Base-by-base conservation (phyloP, 2,329 filamentous ascomycete genomes). In the Ceratocystis colombiana region DNA sequence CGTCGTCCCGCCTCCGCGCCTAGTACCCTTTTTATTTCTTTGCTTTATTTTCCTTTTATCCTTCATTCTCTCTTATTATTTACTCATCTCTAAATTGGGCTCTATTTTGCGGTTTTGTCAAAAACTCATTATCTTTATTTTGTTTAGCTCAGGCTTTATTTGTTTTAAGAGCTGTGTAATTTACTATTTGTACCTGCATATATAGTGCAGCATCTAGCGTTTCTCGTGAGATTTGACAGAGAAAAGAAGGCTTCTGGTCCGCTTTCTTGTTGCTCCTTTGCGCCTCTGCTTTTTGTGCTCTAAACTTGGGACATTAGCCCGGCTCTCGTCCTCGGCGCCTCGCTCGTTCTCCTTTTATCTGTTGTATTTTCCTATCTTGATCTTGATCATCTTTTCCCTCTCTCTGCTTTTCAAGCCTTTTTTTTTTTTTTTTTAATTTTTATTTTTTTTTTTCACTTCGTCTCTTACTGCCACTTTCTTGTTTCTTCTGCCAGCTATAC, bases 141-240 rank as follows among this genome's bases (percentile, higher is more conserved):
- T 53, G 4, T 17, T 48, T 5, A 48, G 45, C 45, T 20, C 45
- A 6, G 45, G 20, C 8, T 25, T 53, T 28, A 53, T 25, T 25
- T 53, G 48, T 37, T 3, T 33, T 37, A 37, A 37, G 33, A 37
- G 33, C 33, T 37, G 20, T 25, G 48, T 25, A 7, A 17, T 57
- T 33, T 7, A 3, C n/a, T 17, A 30, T 55, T 25, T 57, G 53
- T 30, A 33, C 53, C 53, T 57, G 53, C 53, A 57, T 30, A 37
- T 30, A 57, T 57, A 57, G 53, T 33, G 53, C 53, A 57, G 53
- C 15, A 57, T 57, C 53, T 30, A 57, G 53, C 28, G 53, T 30
- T 57, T 33, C 53, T 57, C 28, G 28, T 57, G 53, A 57, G 53
- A 57, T 57, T 57, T 57, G 53, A 33, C 53, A 45, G 41, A 62